These are phyloP conservation scores for Taphrina confusa DNA, from an alignment of 1,139 yeast genomes.

Conservation along the genomic window DNA sequence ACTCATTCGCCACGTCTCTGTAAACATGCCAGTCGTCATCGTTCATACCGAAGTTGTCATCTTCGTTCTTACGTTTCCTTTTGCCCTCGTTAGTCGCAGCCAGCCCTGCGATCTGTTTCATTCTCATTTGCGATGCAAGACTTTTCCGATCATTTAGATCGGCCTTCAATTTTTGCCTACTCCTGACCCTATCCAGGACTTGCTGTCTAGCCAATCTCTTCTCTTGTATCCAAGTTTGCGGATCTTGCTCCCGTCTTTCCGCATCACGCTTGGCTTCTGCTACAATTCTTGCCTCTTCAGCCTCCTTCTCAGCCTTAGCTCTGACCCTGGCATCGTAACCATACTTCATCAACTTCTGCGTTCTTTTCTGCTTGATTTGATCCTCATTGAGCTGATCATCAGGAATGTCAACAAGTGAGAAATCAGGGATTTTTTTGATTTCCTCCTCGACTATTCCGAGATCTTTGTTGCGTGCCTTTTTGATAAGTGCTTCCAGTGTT, in stretches of 20 bases:
- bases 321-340: constrained; percentile 85
- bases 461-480: constrained; percentile 64
- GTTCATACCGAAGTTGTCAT: constrained; percentile 91
- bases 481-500: constrained; percentile 68
- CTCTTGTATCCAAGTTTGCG: constrained; percentile 74
- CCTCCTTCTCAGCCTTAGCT: constrained; percentile 76
- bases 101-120: constrained; percentile 85
- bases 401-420: constrained; percentile 80
- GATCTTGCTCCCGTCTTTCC: constrained; percentile 74
- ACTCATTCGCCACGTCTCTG: constrained; percentile 73
- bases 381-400: constrained; percentile 80
- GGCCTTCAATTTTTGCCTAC: constrained; percentile 35
- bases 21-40: constrained; percentile 96
- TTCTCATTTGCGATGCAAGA: constrained; percentile 84
- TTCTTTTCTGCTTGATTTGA: constrained; percentile 80
- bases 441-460: constrained; percentile 57
- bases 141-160: constrained; percentile 88
- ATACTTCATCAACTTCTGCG: constrained; percentile 78
- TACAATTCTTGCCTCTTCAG: constrained; percentile 55
- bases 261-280: constrained; percentile 58
- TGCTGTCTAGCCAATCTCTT: constrained; percentile 64
- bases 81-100: constrained; percentile 65
- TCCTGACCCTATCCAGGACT: constrained; percentile 48
- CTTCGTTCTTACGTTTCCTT: constrained; percentile 64
- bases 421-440: constrained; percentile 56